Evolutionary conservation across 164 flowering plant genomes (phyloP).

Genomic region (Piper longum): DNA sequence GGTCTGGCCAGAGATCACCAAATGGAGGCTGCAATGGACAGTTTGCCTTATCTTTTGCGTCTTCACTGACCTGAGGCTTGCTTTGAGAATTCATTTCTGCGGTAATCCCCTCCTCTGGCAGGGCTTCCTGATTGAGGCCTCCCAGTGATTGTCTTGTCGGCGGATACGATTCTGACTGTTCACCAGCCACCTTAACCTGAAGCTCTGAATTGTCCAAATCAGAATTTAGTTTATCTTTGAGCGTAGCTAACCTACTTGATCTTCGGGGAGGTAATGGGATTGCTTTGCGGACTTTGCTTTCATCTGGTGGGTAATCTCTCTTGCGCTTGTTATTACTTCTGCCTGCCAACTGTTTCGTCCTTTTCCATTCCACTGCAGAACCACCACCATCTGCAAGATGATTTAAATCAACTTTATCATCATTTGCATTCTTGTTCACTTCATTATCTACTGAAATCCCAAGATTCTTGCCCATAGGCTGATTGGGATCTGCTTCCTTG

Average conservation of each 20-base stretch:
- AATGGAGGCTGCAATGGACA: slow-evolving; percentile 13
- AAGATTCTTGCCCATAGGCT: not conserved
- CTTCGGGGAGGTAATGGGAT: slow-evolving; percentile 30
- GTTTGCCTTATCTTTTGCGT: slow-evolving; percentile 10
- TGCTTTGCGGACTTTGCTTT: slow-evolving; percentile 10
- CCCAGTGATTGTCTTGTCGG: not conserved
- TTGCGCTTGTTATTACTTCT: slow-evolving; percentile 1
- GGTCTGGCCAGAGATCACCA: slow-evolving; percentile 28
- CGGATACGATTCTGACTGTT: not conserved
- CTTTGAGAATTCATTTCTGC: not conserved
- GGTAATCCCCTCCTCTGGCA: not conserved
- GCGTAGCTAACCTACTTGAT: slow-evolving; percentile 45
- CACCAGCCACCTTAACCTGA: slow-evolving; percentile 6
- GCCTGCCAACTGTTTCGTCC: not conserved
- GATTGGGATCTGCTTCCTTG: not conserved
- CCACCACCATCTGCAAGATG: not conserved
- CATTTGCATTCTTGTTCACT: not conserved
- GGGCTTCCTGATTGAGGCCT: not conserved
- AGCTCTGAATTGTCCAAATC: slow-evolving; percentile 16
- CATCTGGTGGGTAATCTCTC: not conserved
- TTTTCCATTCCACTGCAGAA: not conserved
- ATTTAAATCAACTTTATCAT: not conserved
- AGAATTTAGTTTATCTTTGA: slow-evolving; percentile 15
- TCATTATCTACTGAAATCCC: not conserved
- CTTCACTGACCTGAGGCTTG: slow-evolving; percentile 2